Evolutionary conservation across 129 eudicot genomes (phyloP).

Genomic region (Ambrosia trifida): DNA sequence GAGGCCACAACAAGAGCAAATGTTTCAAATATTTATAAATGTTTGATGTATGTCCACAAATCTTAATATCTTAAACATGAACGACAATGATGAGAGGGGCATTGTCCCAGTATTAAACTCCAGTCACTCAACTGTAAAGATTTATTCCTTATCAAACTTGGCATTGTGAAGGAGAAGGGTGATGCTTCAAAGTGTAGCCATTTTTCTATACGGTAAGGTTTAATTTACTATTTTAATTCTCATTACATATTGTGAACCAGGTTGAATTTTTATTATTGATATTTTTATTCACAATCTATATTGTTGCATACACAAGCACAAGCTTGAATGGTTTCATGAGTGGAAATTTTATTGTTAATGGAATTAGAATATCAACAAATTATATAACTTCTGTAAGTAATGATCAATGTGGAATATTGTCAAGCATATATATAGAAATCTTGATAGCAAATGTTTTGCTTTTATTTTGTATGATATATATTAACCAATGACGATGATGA

Average conservation of each 20-base stretch:
- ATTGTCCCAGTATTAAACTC: conserved; percentile 38
- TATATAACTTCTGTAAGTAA: conserved; percentile 1
- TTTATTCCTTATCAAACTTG: conserved; percentile 61
- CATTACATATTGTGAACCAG: not conserved
- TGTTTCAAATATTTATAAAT: too few relatives aligned
- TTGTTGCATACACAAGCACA: conserved; percentile 2
- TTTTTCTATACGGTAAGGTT: conserved; percentile 74
- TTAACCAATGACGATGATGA: too few relatives aligned
- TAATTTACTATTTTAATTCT: not conserved
- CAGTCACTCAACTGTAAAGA: conserved; percentile 40
- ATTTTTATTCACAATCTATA: conserved; percentile 1
- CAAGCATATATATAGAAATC: not conserved
- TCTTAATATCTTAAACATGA: conserved; percentile 36
- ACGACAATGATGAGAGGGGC: conserved; percentile 39
- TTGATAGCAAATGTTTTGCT: conserved; percentile 10
- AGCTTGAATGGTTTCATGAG: conserved; percentile 3
- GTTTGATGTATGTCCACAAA: too few relatives aligned
- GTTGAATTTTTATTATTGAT: not conserved
- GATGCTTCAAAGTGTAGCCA: conserved; percentile 44
- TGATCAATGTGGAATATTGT: not conserved
- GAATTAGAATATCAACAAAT: not conserved
- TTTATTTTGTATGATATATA: conserved; percentile 7
- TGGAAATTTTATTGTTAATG: not conserved
- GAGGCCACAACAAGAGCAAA: too few relatives aligned
- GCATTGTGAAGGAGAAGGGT: conserved; percentile 40